phyloP scores from a whole-genome alignment of 192 early-diverging fungal species.

The Backusella morwellensis region DNA sequence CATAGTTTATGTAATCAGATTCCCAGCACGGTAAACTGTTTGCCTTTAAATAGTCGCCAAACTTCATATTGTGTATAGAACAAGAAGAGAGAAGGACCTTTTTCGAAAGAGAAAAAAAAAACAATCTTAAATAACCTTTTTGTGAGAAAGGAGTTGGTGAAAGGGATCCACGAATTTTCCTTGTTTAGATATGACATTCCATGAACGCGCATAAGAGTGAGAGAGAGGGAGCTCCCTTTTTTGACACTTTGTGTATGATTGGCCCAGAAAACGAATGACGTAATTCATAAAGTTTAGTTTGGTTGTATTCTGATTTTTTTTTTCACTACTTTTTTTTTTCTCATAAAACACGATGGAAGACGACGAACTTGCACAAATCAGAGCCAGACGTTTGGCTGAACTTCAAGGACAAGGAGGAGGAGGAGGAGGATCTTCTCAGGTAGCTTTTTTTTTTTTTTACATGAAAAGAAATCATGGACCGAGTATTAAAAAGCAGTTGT shows the following conservation, averaged over 20 bases:
- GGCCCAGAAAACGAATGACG: background rate
- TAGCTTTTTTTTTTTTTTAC: constrained; percentile 7
- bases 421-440: constrained; percentile 32
- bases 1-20: background rate
- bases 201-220: background rate
- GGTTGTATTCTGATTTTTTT: background rate
- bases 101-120: background rate
- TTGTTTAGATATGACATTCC: background rate
- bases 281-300: constrained; percentile 2
- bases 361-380: constrained; percentile 76
- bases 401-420: constrained; percentile 39
- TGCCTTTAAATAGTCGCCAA: background rate
- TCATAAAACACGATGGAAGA: constrained; percentile 56
- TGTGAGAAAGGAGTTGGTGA: background rate
- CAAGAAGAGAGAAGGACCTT: background rate
- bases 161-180: background rate
- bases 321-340: background rate
- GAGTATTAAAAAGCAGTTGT: too few relatives aligned
- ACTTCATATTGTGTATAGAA: background rate
- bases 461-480: background rate
- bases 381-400: constrained; percentile 66
- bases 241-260: background rate
- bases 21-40: background rate
- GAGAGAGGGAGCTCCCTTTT: background rate
- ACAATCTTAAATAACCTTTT: background rate